Evolutionary conservation across 2,329 filamentous ascomycete genomes (phyloP), one percentile per base, ranked within the genome.

Genomic region (Pyrenochaeta sp.): DNA sequence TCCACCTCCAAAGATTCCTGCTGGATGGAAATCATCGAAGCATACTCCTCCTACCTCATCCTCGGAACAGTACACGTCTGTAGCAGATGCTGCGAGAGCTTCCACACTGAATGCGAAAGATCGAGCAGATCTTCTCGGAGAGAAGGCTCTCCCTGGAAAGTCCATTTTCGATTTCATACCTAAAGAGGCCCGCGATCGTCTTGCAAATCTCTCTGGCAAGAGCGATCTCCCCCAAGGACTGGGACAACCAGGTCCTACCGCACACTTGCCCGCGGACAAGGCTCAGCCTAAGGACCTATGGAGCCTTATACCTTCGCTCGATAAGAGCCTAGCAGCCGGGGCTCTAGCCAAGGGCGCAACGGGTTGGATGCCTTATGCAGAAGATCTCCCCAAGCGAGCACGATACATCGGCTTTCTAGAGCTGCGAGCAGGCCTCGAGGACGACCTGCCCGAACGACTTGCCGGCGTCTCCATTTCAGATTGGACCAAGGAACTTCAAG

Each of bases 161-260:
- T 97, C 94, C 0, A 86, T 99, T 3, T 99, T 97, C 68, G 92
- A 97, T 72, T 99, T 89, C 70, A 81, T 99, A 54, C 89, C 89
- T 0, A 79, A 89, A 0, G 81, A 88, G 22, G 84, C 89, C 3
- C 85, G 94, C 49, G 87, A 93, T 37, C 84, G 86, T 18, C 81
- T 99, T 30, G 90, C 81, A 3, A 79, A 83, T 8, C 85, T 85
- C 1, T 90, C 90, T 2, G 92, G 92, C 1, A 90, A 85, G 44
- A 72, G 73, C 3, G 83, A 93, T 61, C 81, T 99, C 2, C 94
- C 94, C 0, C 83, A 84, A 6, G 94, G 87, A 0, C 76, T 86
- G 1, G 85, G 89, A 38, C 89, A 96, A 72, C 77, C 87, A 19
- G 77, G 78, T 3, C 88, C 89, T 0, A 85, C 82, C 2, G 86